Base-by-base conservation (phyloP, 495 filamentous ascomycete species). In the Elasticomyces elasticus region DNA sequence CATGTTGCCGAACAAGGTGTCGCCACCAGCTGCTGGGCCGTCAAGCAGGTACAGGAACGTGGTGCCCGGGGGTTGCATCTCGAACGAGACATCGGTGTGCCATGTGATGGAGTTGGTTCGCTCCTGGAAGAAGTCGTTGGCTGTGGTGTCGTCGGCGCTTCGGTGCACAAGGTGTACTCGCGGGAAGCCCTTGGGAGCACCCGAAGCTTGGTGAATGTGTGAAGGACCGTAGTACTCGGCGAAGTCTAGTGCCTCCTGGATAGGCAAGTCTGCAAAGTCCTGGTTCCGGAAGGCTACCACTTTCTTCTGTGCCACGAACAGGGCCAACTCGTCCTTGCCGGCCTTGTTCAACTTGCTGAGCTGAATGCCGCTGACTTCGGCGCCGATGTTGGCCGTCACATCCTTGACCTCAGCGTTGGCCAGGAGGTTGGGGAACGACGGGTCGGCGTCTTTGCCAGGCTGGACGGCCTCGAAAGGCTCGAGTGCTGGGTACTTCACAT, bases 81-180 rank as follows among this genome's bases (percentile, higher is more conserved):
- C 87, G 64, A 89, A 91, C 4, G 80, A 83, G 0, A 90, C 84
- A 67, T 94, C 88, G 0, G 80, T 83, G 67, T 91, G 86, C 87
- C 86, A 91, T 2, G 50, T 54, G n/a, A 56, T 42, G 46, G 35
- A 28, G 60, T 75, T 83, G 1, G 79, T 85, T 31, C 83, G 72
- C 28, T 73, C 79, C 25, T 76, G 70, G 49, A 89, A 83, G 65
- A 79, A 82, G 19, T 70, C 60, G 40, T 81, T 74, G 17, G 72
- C 68, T 12, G 69, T 73, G 37, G 76, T 76, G 54, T 84, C 81
- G 15, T 79, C 80, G 0, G 79, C 83, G 24, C 80, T 80, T 13
- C 86, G 80, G 64, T 90, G 84, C 5, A 90, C 87, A 4, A 91
- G 71, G 64, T 91, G 86, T 49, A 92, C 69, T 56, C 90, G 83